Base-by-base conservation (phyloP, 305 asterid genomes). In the Ilex paraguariensis region DNA sequence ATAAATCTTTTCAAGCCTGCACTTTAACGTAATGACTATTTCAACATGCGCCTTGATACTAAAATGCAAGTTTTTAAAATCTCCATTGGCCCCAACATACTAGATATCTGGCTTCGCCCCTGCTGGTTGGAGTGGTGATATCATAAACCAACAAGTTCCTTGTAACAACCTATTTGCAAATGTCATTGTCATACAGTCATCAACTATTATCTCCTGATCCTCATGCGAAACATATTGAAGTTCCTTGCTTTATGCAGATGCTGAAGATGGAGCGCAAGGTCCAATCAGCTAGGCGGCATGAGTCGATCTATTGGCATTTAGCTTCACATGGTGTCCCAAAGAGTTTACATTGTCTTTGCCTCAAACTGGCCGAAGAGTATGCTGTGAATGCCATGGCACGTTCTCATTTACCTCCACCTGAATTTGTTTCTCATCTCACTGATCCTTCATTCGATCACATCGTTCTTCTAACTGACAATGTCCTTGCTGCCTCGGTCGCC, bases 401-500 rank as follows among this genome's bases (percentile, higher is more conserved):
- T 33, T 72, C 89, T 50, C 81, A 68, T 14, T 73, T 88, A 60
- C 94, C 96, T 71, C 68, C 78, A 50, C 94, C 96, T 14, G 88
- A 83, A 70, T 76, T 76, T 60, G 71, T 73, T 33, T 59, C 84
- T 69, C 83, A 65, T 76, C 89, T 91, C 57, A 67, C 79, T 10
- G 84, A 88, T 69, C 76, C 82, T 69, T 81, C 84, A 16, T 75
- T 68, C 67, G 82, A 84, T 50, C 98, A 91, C 48, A 68, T 88
- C 42, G 91, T 80, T 69, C 86, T 91, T 69, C 67, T 84, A 59
- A 88, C 96, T 4, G 98, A 91, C 81, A 91, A 91, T 54, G 77
- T 91, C 58, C 86, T 91, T 66, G 98, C 95, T 61, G 96, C 95
- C 21, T 86, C 95, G 58, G 96, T 88, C 7, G 96, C 71, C 60